A percentile compares a stretch with the other conserved stretches of the same genome.
Conservation (phyloP, 139 green algal genomes). For the Medakamo hakoo region DNA sequence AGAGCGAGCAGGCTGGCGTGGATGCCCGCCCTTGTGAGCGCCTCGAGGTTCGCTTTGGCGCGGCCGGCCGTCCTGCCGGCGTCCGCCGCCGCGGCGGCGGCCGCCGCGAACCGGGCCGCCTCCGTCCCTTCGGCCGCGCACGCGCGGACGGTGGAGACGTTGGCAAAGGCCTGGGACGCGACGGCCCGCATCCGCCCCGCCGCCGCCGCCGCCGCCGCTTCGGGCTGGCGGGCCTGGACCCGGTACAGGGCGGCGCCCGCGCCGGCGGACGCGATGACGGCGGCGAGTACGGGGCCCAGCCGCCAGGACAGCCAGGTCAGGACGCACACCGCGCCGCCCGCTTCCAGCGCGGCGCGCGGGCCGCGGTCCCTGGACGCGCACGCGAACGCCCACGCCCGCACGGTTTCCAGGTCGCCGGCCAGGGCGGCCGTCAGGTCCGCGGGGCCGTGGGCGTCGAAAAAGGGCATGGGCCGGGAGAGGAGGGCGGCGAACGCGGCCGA, state of each 20-base stretch:
- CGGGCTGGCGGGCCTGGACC: constrained; percentile 34
- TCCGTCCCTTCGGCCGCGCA: constrained; percentile 8
- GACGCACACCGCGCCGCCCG: constrained; percentile 42
- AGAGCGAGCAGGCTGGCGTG: constrained; percentile 61
- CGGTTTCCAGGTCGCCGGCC: constrained; percentile 56
- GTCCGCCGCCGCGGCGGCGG: no score
- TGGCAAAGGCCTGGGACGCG: constrained; percentile 2
- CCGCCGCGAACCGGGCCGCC: constrained; percentile 1
- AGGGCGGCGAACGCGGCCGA: constrained; percentile 67
- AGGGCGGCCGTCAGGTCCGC: constrained; percentile 57
- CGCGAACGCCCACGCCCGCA: constrained; percentile 64
- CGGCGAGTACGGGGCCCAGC: constrained; percentile 55
- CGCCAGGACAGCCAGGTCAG: constrained; percentile 48
- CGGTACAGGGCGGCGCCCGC: constrained; percentile 56
- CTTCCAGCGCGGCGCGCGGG: constrained; percentile 51
- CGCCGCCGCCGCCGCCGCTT: constrained; percentile 21
- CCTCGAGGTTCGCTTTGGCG: constrained; percentile 19
- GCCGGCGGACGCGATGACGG: constrained; percentile 58
- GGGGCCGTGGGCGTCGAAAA: constrained; percentile 37
- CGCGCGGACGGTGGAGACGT: background rate
- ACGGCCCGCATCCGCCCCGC: constrained; percentile 48
- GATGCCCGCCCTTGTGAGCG: constrained; percentile 42
- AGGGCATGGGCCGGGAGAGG: constrained; percentile 56
- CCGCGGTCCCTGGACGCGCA: constrained; percentile 64
- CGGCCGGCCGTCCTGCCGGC: no score